A percentile compares a stretch with the other conserved stretches of the same genome.
These are phyloP conservation scores for Wallacemonas collosoma DNA, from an alignment of 208 protist genomes.

Conservation along the genomic window DNA sequence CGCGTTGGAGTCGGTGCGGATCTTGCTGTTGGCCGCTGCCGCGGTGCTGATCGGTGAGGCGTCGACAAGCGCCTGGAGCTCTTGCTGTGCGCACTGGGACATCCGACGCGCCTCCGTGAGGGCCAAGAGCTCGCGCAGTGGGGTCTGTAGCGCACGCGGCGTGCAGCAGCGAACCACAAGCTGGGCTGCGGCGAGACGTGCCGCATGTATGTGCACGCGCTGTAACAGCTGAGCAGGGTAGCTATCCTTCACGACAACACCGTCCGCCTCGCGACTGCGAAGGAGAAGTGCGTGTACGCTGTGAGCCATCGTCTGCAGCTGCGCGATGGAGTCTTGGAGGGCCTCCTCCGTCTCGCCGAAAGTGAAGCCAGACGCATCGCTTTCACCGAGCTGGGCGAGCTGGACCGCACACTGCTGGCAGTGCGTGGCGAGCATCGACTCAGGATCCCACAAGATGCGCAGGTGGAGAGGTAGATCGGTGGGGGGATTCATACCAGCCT, in stretches of 20 bases:
- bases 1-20: background rate
- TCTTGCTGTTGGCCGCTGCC: background rate
- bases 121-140: slow-evolving; percentile 41
- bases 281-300: slow-evolving; percentile 51
- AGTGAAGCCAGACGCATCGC: slow-evolving; percentile 12
- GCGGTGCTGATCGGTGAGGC: background rate
- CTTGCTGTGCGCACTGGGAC: slow-evolving; percentile 22
- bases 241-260: background rate
- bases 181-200: slow-evolving; percentile 28
- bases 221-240: slow-evolving; percentile 33
- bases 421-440: slow-evolving; percentile 40
- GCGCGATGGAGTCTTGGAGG: slow-evolving; percentile 23
- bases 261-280: slow-evolving; percentile 28
- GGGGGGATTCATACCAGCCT: slow-evolving; percentile 6
- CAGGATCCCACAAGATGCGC: slow-evolving; percentile 43
- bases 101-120: slow-evolving; percentile 34
- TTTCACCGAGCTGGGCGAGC: slow-evolving; percentile 22
- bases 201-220: slow-evolving; percentile 29
- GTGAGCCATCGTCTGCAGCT: slow-evolving; percentile 51
- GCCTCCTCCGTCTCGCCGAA: slow-evolving; percentile 11
- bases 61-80: slow-evolving; percentile 41
- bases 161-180: background rate
- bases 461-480: slow-evolving; percentile 26
- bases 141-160: slow-evolving; percentile 18
- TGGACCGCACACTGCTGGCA: slow-evolving; percentile 40